phyloP scores from a whole-genome alignment of 2,329 filamentous ascomycete genomes.

The Fusarium sublunatum region DNA sequence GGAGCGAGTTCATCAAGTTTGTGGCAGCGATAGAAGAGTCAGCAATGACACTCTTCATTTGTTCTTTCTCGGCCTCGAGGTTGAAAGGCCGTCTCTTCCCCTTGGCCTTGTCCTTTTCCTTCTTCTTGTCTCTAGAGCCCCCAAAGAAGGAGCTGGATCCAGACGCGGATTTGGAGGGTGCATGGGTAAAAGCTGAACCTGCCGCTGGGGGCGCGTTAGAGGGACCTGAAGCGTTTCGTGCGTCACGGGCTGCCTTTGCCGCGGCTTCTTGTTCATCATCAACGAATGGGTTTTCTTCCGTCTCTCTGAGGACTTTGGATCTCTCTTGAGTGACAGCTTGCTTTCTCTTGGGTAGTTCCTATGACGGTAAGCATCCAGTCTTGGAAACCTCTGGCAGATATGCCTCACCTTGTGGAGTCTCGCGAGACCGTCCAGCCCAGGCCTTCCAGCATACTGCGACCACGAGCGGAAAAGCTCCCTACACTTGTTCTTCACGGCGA shows the following conservation, averaged over 20 bases:
- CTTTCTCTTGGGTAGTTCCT: constrained; percentile 74
- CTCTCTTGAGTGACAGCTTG: constrained; percentile 79
- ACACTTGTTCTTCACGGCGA: constrained; percentile 88
- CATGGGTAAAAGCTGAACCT: constrained; percentile 19
- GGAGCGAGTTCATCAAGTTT: constrained; percentile 86
- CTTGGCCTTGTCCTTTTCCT: constrained; percentile 65
- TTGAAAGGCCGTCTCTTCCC: constrained; percentile 78
- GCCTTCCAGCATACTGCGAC: constrained; percentile 85
- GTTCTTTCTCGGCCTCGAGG: constrained; percentile 85
- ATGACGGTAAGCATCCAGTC: constrained; percentile 12
- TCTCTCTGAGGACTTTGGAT: constrained; percentile 86
- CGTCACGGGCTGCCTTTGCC: constrained; percentile 47
- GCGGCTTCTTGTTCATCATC: constrained; percentile 70
- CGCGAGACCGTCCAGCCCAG: constrained; percentile 84
- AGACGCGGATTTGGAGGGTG: constrained; percentile 52
- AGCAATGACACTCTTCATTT: constrained; percentile 89
- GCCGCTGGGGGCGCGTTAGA: constrained; percentile 34
- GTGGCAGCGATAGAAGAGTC: constrained; percentile 91
- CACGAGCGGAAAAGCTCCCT: constrained; percentile 87
- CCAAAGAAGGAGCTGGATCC: constrained; percentile 55
- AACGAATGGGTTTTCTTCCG: constrained; percentile 77
- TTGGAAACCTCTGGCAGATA: background rate
- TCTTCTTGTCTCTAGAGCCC: constrained; percentile 63
- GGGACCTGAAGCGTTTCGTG: constrained; percentile 37
- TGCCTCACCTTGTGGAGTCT: constrained; percentile 73